Percentiles rank a stretch among this genome's conserved stretches.
Evolutionary conservation across 192 early-diverging fungal species (phyloP).

Genomic region (Mortierella alpina): DNA sequence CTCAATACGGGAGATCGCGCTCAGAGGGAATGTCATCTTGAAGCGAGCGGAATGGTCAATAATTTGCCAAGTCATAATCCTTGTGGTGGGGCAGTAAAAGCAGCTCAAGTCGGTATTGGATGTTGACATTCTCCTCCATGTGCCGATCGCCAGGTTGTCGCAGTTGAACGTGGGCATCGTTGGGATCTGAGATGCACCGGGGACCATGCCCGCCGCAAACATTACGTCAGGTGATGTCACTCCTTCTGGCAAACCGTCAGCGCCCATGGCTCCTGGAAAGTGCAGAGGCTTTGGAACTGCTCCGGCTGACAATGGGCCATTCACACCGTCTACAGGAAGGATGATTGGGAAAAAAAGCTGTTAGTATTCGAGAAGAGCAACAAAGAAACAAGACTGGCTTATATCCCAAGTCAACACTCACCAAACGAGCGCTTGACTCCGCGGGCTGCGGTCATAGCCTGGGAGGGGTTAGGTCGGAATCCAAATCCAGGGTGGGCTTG

Average conservation of each 20-base stretch:
- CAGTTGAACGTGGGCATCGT: slow-evolving; percentile 56
- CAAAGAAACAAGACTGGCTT: background rate
- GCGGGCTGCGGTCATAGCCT: slow-evolving; percentile 30
- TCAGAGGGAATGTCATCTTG: slow-evolving; percentile 70
- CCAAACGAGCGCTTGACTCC: slow-evolving; percentile 50
- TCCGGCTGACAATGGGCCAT: slow-evolving; percentile 50
- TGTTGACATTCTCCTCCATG: slow-evolving; percentile 72
- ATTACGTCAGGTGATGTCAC: slow-evolving; percentile 41
- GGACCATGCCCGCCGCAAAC: slow-evolving; percentile 36
- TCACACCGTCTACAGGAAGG: slow-evolving; percentile 32
- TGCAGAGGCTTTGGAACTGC: slow-evolving; percentile 54
- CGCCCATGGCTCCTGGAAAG: slow-evolving; percentile 23
- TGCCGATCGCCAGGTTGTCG: slow-evolving; percentile 68
- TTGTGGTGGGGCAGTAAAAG: slow-evolving; percentile 60
- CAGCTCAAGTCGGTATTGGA: slow-evolving; percentile 66
- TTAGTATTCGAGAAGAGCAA: background rate
- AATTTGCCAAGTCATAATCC: slow-evolving; percentile 68
- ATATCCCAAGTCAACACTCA: slow-evolving; percentile 2
- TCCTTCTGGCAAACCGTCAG: slow-evolving; percentile 47
- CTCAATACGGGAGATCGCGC: slow-evolving; percentile 59
- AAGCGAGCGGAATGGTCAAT: slow-evolving; percentile 66
- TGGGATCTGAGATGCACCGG: slow-evolving; percentile 46
- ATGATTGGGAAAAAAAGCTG: slow-evolving; percentile 4
- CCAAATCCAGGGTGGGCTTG: slow-evolving; percentile 40
- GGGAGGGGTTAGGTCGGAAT: slow-evolving; percentile 41